Evolutionary conservation across 176 grass and related monocot genomes (phyloP).

Genomic region (Hyparrhenia diplandra): DNA sequence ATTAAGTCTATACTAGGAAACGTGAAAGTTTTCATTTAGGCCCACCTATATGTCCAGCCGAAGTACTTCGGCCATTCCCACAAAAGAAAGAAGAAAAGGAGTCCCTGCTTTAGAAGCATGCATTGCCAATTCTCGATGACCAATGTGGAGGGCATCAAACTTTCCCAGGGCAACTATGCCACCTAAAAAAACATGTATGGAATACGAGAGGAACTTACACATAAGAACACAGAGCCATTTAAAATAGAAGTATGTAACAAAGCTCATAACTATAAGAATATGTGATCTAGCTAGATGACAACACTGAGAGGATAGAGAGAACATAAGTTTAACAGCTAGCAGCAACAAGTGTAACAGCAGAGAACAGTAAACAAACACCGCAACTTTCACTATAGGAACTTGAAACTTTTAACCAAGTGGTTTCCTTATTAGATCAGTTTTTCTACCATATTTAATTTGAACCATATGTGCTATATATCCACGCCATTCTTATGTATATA

Average conservation of each 20-base stretch:
- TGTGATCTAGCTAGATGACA: constrained; percentile 4
- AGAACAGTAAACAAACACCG: background rate
- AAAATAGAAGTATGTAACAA: background rate
- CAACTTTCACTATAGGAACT: background rate
- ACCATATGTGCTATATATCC: background rate
- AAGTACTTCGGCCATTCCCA: constrained; percentile 94
- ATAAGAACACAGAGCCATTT: background rate
- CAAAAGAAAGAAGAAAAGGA: constrained; percentile 96
- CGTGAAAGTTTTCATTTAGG: background rate
- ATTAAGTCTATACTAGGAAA: background rate
- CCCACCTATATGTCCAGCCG: constrained; percentile 92
- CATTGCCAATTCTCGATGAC: constrained; percentile 83
- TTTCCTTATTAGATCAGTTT: background rate
- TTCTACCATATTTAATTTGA: background rate
- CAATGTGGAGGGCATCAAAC: constrained; percentile 98
- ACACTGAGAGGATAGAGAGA: background rate
- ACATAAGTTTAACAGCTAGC: background rate
- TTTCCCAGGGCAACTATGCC: constrained; percentile 98
- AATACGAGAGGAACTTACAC: constrained; percentile 23
- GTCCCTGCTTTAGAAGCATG: constrained; percentile 77
- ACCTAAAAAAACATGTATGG: constrained; percentile 46
- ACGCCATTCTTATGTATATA: no score
- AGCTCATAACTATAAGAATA: background rate
- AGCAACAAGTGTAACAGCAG: background rate
- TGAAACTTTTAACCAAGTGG: background rate